A percentile compares a stretch with the other conserved stretches of the same genome.
These are phyloP conservation scores for Cystobasidiopsis lactophilus DNA, from an alignment of 768 basidiomycete species.

Conservation along the genomic window DNA sequence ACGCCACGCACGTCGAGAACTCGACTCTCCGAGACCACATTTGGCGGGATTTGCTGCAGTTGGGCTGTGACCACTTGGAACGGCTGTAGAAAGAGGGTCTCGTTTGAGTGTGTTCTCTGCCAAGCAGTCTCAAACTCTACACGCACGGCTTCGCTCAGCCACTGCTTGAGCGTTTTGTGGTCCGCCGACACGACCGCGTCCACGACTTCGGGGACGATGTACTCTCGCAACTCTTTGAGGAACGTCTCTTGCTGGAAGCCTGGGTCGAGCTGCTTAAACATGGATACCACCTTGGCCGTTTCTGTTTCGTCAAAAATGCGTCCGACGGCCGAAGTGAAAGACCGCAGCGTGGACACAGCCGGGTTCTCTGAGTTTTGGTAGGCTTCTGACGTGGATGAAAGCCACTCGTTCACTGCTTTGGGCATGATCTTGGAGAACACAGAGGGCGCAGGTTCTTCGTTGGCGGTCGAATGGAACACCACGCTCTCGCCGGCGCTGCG, in stretches of 20 bases:
- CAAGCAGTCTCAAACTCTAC: neutral
- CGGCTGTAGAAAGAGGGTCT: slow-evolving; percentile 35
- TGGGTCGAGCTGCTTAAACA: slow-evolving; percentile 76
- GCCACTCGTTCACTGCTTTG: slow-evolving; percentile 9
- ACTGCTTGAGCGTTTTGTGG: slow-evolving; percentile 55
- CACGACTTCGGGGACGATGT: slow-evolving; percentile 91
- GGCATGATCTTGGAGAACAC: slow-evolving; percentile 29
- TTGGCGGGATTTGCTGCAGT: slow-evolving; percentile 78
- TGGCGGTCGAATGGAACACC: slow-evolving; percentile 61
- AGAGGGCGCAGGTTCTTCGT: slow-evolving; percentile 63
- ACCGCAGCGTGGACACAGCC: slow-evolving; percentile 53
- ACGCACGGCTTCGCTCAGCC: slow-evolving; percentile 90
- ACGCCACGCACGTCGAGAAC: slow-evolving; percentile 94
- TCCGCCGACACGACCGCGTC: slow-evolving; percentile 88
- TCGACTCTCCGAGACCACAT: slow-evolving; percentile 75
- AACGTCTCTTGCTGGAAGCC: slow-evolving; percentile 65
- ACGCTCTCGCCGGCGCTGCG: slow-evolving; percentile 63
- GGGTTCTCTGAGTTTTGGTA: slow-evolving; percentile 90
- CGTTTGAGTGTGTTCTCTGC: neutral
- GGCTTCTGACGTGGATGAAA: slow-evolving; percentile 28
- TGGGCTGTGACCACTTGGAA: slow-evolving; percentile 98
- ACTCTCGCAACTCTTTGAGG: slow-evolving; percentile 75
- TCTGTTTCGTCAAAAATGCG: slow-evolving; percentile 91
- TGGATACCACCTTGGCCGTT: slow-evolving; percentile 75
- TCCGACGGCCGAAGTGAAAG: slow-evolving; percentile 62